phyloP scores from a whole-genome alignment of 305 asterid genomes.

The Rubia tinctorum region DNA sequence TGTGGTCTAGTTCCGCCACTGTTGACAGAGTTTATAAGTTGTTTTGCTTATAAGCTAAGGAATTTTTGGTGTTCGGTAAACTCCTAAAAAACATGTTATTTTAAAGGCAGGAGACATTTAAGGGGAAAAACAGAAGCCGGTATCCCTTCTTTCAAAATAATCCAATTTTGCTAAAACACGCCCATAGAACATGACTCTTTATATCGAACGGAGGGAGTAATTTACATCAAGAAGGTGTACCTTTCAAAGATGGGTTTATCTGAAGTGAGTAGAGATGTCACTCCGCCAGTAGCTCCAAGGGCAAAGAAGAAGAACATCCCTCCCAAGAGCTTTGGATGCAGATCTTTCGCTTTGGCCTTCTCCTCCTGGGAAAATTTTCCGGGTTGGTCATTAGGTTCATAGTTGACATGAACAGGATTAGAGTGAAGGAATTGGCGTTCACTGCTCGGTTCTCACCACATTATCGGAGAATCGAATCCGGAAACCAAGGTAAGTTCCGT shows the following conservation, averaged over 20 bases:
- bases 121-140: too few species aligned
- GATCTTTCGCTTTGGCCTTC: slow-evolving; percentile 92
- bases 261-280: slow-evolving; percentile 81
- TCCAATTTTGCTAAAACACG: too few species aligned
- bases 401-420: neutral
- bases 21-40: too few species aligned
- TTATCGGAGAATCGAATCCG: slow-evolving; percentile 75
- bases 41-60: too few species aligned
- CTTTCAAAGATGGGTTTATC: slow-evolving; percentile 86
- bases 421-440: neutral
- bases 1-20: too few species aligned
- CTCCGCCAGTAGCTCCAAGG: slow-evolving; percentile 93
- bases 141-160: too few species aligned
- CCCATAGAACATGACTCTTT: too few species aligned
- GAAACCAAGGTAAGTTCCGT: slow-evolving; percentile 87
- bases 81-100: too few species aligned
- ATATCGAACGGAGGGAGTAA: too few species aligned
- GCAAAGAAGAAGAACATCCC: slow-evolving; percentile 99
- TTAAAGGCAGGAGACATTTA: too few species aligned
- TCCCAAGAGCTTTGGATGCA: slow-evolving; percentile 92
- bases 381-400: neutral
- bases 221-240: slow-evolving; percentile 21
- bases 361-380: slow-evolving; percentile 50
- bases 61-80: too few species aligned
- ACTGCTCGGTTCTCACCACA: slow-evolving; percentile 38